These are phyloP conservation scores for Verticillium nonalfalfae DNA, from an alignment of 2,329 filamentous ascomycete species.

Conservation along the genomic window DNA sequence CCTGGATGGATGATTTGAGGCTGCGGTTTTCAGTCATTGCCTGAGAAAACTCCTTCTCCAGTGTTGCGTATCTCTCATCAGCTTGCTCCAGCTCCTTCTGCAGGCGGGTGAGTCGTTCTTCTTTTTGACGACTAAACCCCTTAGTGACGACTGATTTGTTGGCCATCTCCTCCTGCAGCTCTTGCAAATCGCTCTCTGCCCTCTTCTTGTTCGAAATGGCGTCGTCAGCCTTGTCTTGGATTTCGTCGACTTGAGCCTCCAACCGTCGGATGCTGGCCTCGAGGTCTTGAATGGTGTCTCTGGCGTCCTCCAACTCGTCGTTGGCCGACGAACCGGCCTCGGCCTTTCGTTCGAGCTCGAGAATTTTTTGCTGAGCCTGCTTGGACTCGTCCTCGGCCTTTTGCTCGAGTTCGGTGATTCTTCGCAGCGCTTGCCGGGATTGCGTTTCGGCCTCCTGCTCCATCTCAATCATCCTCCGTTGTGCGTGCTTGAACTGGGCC, in stretches of 20 bases:
- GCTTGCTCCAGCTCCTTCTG: conserved; percentile 58
- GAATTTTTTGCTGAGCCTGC: conserved; percentile 40
- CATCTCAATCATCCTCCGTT: conserved; percentile 44
- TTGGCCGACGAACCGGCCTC: conserved; percentile 21
- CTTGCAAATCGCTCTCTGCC: conserved; percentile 53
- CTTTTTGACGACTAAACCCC: conserved; percentile 66
- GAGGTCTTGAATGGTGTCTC: conserved; percentile 52
- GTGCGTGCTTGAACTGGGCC: conserved; percentile 51
- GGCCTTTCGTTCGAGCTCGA: conserved; percentile 53
- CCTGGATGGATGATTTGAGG: conserved; percentile 36
- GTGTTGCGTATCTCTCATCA: conserved; percentile 38
- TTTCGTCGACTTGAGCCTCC: conserved; percentile 47
- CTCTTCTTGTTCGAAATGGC: conserved; percentile 48
- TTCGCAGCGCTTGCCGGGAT: conserved; percentile 49
- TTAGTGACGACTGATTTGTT: conserved; percentile 75
- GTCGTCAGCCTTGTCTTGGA: conserved; percentile 47
- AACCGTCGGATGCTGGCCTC: conserved; percentile 46
- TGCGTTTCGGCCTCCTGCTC: conserved; percentile 50
- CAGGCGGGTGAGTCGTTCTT: conserved; percentile 61
- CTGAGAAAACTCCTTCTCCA: conserved; percentile 44
- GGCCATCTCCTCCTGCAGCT: conserved; percentile 69
- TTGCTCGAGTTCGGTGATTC: conserved; percentile 46
- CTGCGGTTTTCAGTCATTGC: conserved; percentile 39
- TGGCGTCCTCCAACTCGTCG: conserved; percentile 49
- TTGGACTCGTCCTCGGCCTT: conserved; percentile 51